Evolutionary conservation across 306 rosid genomes (phyloP).

Genomic region (Astragalus glycyphyllos): DNA sequence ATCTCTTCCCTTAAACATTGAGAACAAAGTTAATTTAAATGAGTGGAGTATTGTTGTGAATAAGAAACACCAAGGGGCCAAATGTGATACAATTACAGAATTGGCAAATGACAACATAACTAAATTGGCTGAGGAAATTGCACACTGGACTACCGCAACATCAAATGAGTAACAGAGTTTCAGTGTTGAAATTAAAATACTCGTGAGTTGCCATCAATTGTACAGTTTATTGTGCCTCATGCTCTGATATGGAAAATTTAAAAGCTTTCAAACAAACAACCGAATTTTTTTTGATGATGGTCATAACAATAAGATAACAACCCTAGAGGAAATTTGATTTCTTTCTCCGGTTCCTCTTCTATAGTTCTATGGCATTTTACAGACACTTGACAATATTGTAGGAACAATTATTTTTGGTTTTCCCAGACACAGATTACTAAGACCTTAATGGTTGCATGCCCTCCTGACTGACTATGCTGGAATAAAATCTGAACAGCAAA

Average conservation of each 20-base stretch:
- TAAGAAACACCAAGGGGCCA: too few relatives aligned
- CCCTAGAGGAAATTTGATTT: background rate
- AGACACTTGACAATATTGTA: slow-evolving; percentile 33
- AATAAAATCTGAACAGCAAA: slow-evolving; percentile 2
- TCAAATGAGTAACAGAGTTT: slow-evolving; percentile 31
- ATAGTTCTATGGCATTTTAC: slow-evolving; percentile 40
- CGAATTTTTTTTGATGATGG: background rate
- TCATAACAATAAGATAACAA: slow-evolving; percentile 32
- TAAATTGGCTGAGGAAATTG: background rate
- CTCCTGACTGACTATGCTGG: slow-evolving; percentile 28
- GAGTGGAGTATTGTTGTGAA: too few relatives aligned
- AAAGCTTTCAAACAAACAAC: background rate
- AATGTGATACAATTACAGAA: too few relatives aligned
- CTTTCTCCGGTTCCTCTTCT: slow-evolving; percentile 22
- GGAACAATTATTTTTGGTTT: slow-evolving; percentile 32
- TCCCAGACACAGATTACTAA: background rate
- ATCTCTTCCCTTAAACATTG: too few relatives aligned
- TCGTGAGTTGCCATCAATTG: background rate
- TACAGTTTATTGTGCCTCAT: slow-evolving; percentile 39
- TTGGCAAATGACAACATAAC: too few relatives aligned
- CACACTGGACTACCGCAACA: slow-evolving; percentile 12
- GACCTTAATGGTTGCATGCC: slow-evolving; percentile 27
- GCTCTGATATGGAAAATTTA: slow-evolving; percentile 37
- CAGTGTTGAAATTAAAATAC: slow-evolving; percentile 20
- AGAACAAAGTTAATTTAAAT: too few relatives aligned